Conservation (phyloP, 2,329 filamentous ascomycete genomes). For the Didymella glomerata region DNA sequence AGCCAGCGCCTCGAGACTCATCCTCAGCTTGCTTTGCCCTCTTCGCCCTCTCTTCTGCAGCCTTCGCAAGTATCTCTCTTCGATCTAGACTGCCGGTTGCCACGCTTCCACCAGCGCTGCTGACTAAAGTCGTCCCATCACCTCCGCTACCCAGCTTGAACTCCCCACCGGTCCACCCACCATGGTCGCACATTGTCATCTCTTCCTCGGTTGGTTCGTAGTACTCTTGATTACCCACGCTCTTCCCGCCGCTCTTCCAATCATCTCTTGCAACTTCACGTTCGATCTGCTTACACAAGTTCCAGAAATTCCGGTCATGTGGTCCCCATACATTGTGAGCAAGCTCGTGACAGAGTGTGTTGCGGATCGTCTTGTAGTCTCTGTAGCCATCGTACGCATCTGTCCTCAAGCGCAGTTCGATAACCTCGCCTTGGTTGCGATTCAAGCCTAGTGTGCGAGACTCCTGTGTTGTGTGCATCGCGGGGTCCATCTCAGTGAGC, state of each 20-base stretch:
- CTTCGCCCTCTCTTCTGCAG: conserved; percentile 72
- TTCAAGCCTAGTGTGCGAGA: conserved; percentile 86
- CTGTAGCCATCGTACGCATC: conserved; percentile 94
- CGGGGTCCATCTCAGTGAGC: conserved; percentile 94
- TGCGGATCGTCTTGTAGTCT: conserved; percentile 89
- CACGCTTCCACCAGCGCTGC: conserved; percentile 36
- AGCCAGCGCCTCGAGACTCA: conserved; percentile 39
- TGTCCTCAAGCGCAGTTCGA: conserved; percentile 88
- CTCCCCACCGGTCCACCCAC: conserved; percentile 55
- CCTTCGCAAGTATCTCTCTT: conserved; percentile 77
- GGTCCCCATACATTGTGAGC: conserved; percentile 88
- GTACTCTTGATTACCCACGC: conserved; percentile 46
- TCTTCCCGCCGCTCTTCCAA: conserved; percentile 73
- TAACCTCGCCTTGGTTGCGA: conserved; percentile 84
- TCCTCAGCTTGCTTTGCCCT: conserved; percentile 58
- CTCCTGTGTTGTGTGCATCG: conserved; percentile 82
- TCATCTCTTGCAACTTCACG: conserved; percentile 82
- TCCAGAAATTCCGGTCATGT: conserved; percentile 90
- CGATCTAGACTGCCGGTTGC: conserved; percentile 65
- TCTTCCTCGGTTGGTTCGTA: conserved; percentile 45
- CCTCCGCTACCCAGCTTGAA: conserved; percentile 46
- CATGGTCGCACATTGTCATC: conserved; percentile 50
- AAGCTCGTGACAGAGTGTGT: conserved; percentile 93
- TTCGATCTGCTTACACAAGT: conserved; percentile 86
- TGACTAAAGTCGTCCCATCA: conserved; percentile 28